Evolutionary conservation across 2,329 filamentous ascomycete genomes (phyloP).

Genomic region (Pseudogymnoascus sp.): DNA sequence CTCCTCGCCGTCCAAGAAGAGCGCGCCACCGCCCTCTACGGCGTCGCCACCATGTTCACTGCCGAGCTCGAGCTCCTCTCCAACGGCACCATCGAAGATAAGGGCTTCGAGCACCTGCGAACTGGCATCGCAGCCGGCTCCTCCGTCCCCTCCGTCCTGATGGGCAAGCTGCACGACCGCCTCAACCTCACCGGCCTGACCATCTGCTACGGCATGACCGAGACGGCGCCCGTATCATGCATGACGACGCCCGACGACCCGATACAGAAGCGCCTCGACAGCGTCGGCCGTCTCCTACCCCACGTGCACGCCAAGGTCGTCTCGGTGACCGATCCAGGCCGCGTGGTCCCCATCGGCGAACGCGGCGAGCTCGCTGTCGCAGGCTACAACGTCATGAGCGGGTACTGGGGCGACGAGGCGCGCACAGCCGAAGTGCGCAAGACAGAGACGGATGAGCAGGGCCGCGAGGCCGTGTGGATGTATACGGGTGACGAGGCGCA

Average conservation of each 20-base stretch:
- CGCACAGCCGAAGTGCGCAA: slow-evolving; percentile 63
- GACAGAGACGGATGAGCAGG: slow-evolving; percentile 29
- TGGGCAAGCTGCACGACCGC: slow-evolving; percentile 62
- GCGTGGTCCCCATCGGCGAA: slow-evolving; percentile 53
- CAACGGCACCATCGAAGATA: slow-evolving; percentile 32
- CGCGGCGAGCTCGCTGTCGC: slow-evolving; percentile 74
- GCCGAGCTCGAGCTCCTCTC: slow-evolving; percentile 73
- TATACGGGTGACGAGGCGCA: slow-evolving; percentile 82
- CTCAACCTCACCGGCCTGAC: slow-evolving; percentile 76
- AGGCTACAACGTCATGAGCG: slow-evolving; percentile 85
- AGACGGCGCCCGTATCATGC: slow-evolving; percentile 40
- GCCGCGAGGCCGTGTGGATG: slow-evolving; percentile 59
- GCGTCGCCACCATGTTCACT: slow-evolving; percentile 92
- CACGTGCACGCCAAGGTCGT: slow-evolving; percentile 77
- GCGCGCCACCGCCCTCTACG: slow-evolving; percentile 62
- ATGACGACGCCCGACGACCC: slow-evolving; percentile 66
- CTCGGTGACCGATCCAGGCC: slow-evolving; percentile 49
- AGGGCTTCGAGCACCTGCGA: slow-evolving; percentile 56
- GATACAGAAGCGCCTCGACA: slow-evolving; percentile 54
- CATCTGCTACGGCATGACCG: slow-evolving; percentile 63
- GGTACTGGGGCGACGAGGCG: slow-evolving; percentile 71
- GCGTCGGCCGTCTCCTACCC: slow-evolving; percentile 72
- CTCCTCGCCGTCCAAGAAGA: slow-evolving; percentile 42
- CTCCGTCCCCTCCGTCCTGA: slow-evolving; percentile 74
- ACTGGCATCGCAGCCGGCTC: slow-evolving; percentile 91